Percentiles rank a stretch among this genome's conserved stretches.
Evolutionary conservation across 164 flowering plant genomes (phyloP).

Genomic region (Kingdonia uniflora): DNA sequence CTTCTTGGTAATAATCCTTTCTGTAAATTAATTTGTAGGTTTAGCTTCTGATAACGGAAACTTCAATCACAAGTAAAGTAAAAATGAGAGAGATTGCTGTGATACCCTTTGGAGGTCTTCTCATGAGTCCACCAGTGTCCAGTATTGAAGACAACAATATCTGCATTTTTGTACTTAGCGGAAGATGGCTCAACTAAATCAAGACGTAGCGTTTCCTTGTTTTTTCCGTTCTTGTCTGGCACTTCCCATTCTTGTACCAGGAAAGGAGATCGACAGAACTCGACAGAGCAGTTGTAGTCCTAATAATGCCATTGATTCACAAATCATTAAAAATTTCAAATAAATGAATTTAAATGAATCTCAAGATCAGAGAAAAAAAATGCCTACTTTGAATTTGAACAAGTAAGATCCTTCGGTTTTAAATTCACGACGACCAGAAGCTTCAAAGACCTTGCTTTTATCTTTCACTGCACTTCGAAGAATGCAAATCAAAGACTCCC

Average conservation of each 20-base stretch:
- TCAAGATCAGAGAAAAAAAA: neutral
- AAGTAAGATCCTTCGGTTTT: slow-evolving; percentile 67
- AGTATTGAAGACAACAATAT: slow-evolving; percentile 78
- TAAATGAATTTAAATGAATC: neutral
- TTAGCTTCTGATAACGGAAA: neutral
- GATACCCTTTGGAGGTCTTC: slow-evolving; percentile 83
- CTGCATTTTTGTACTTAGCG: slow-evolving; percentile 60
- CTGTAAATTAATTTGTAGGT: slow-evolving; percentile 26
- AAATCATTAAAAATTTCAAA: neutral
- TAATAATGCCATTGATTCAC: slow-evolving; percentile 13
- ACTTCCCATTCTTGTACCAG: slow-evolving; percentile 82
- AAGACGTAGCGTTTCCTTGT: slow-evolving; percentile 78
- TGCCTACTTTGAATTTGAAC: slow-evolving; percentile 56
- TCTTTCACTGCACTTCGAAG: slow-evolving; percentile 55
- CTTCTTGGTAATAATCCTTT: slow-evolving; percentile 95
- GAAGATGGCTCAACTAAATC: slow-evolving; percentile 56
- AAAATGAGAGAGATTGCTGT: neutral
- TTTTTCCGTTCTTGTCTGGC: slow-evolving; percentile 48
- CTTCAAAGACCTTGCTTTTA: slow-evolving; percentile 72
- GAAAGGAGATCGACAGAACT: slow-evolving; percentile 87
- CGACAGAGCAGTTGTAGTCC: slow-evolving; percentile 80
- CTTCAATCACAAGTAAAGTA: neutral
- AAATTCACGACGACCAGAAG: slow-evolving; percentile 57
- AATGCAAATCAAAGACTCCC: slow-evolving; percentile 92
- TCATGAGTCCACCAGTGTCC: slow-evolving; percentile 99